phyloP scores from a whole-genome alignment of 1,139 yeast genomes.

The Candida mesenterica region DNA sequence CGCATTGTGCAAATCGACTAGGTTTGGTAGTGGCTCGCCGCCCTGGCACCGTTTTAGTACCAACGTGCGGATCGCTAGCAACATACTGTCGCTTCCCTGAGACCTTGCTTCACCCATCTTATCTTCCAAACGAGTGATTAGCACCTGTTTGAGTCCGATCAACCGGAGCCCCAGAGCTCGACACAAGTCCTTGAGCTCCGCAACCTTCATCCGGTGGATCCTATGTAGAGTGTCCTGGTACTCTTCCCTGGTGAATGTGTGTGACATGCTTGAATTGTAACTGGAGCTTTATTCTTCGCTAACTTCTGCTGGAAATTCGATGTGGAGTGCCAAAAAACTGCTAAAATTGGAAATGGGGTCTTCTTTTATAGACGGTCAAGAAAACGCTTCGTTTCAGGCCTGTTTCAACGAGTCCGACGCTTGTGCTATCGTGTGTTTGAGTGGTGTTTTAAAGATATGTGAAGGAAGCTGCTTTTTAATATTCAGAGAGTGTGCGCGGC shows the following conservation, averaged over 20 bases:
- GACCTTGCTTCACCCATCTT: constrained; percentile 36
- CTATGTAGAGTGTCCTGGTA: constrained; percentile 13
- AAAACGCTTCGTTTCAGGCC: too few relatives aligned
- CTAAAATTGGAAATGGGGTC: too few relatives aligned
- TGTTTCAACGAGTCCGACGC: too few relatives aligned
- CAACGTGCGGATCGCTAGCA: constrained; percentile 43
- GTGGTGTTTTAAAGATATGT: too few relatives aligned
- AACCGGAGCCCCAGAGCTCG: constrained; percentile 43
- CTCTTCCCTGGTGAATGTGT: constrained; percentile 1
- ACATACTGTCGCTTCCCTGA: constrained; percentile 36
- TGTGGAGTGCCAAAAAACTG: too few relatives aligned
- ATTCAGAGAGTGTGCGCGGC: too few relatives aligned
- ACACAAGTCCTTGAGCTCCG: constrained; percentile 19
- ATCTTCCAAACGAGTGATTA: constrained; percentile 44
- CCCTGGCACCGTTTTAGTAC: constrained; percentile 36
- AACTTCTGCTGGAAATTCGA: too few relatives aligned
- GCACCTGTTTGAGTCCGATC: constrained; percentile 52
- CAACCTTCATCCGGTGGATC: constrained; percentile 15
- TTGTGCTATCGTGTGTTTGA: too few relatives aligned
- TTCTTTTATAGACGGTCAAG: too few relatives aligned
- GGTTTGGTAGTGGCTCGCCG: constrained; percentile 36
- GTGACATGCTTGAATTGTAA: too few relatives aligned
- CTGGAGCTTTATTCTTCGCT: too few relatives aligned
- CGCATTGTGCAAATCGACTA: constrained; percentile 28
- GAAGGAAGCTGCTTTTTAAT: too few relatives aligned